phyloP scores from a whole-genome alignment of 495 filamentous ascomycete genomes.

The Aspergillus carlsbadensis region DNA sequence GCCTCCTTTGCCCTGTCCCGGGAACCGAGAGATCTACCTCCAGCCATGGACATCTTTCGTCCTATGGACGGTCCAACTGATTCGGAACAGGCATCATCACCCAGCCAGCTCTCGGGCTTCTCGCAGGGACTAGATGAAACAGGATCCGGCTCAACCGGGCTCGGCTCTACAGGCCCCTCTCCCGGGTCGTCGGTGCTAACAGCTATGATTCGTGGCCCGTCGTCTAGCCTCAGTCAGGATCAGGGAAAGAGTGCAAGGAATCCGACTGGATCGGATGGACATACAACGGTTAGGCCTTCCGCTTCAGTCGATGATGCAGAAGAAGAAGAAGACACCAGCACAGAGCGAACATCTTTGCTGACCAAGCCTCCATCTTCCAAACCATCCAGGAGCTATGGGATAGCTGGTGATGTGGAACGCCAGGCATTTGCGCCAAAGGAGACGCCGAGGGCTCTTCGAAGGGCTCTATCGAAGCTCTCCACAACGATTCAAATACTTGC shows the following conservation, averaged over 20 bases:
- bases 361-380: slow-evolving; percentile 30
- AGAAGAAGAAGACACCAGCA: slow-evolving; percentile 18
- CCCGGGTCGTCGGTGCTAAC: slow-evolving; percentile 59
- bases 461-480: slow-evolving; percentile 25
- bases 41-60: slow-evolving; percentile 38
- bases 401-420: slow-evolving; percentile 38
- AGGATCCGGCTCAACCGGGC: background rate
- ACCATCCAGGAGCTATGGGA: slow-evolving; percentile 29
- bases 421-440: slow-evolving; percentile 23
- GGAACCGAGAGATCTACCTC: slow-evolving; percentile 32
- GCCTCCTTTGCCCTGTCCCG: slow-evolving; percentile 78
- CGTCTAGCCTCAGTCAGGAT: slow-evolving; percentile 27
- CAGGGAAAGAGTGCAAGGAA: slow-evolving; percentile 22
- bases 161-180: slow-evolving; percentile 8
- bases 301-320: background rate
- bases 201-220: slow-evolving; percentile 60
- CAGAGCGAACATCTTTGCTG: slow-evolving; percentile 46
- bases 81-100: slow-evolving; percentile 4
- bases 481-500: slow-evolving; percentile 26
- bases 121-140: background rate
- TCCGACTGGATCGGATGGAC: slow-evolving; percentile 5
- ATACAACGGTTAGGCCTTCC: slow-evolving; percentile 3
- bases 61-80: background rate
- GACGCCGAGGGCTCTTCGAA: slow-evolving; percentile 17
- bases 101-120: background rate